Evolutionary conservation across 768 basidiomycete species (phyloP), one percentile per base, ranked within the genome.

Genomic region (Tricholoma flavovirens): DNA sequence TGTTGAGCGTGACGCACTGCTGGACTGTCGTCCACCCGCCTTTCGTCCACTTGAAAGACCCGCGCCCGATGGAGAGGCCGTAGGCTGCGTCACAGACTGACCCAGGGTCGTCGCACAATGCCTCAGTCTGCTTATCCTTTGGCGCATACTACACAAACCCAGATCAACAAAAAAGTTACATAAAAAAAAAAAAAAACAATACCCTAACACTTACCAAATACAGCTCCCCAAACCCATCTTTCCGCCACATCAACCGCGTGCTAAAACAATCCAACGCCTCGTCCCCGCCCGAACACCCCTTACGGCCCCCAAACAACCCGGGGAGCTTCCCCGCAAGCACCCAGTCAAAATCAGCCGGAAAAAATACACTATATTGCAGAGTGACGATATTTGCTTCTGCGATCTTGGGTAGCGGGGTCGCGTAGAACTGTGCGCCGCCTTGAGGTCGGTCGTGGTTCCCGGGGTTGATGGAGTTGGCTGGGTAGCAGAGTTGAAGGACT

Each of bases 251-350:
- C 60, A 94, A 56, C 24, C 93, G 72, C 5, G 91, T 93, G 64
- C 88, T 90, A 65, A 90, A 95, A 63, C 93, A 95, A 43, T 79
- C 75, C 33, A 73, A 59, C 6, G 90, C 92, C n/a, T 77, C 76
- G 60, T 83, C 74, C 1, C 90, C 90, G 5, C 90, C 90, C 17
- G 88, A 89, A 66, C 89, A 91, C 17, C 75, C 78, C 3, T 65
- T 72, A 59, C 79, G 83, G 0, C 88, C 88, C 0, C 87, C 87
- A 62, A 84, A 91, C 4, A 93, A 59, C 0, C 93, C 93, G 0
- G 93, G 90, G 5, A 95, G 67, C 70, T 97, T 95, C 6, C 93
- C 93, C 4, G 81, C 93, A 53, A 80, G 75, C 15, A 91, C 90
- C 77, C 83, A 95, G 52, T 86, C 77, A 60, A 92, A 95, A 58